A percentile compares a stretch with the other conserved stretches of the same genome.
These are phyloP conservation scores for Aspergillus nanangensis DNA, from an alignment of 495 filamentous ascomycete genomes.

Conservation along the genomic window DNA sequence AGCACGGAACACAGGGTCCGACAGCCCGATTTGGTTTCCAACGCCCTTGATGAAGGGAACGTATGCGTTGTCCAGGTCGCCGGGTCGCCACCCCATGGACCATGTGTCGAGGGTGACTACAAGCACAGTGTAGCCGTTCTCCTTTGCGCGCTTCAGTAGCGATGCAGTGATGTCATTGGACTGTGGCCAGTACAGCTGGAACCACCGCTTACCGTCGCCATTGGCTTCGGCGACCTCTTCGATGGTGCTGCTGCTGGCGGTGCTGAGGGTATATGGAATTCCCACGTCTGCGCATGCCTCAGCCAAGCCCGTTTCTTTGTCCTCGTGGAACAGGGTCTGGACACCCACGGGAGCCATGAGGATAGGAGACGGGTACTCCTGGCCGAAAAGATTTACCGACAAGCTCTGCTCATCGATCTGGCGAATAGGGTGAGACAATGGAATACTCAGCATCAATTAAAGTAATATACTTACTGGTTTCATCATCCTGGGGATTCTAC, in stretches of 20 bases:
- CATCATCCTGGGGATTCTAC: conserved; percentile 40
- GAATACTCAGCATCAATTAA: too few relatives aligned
- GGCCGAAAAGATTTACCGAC: conserved; percentile 52
- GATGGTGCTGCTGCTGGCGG: conserved; percentile 49
- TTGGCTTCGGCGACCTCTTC: conserved; percentile 48
- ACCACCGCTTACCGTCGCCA: conserved; percentile 47
- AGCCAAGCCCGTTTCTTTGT: conserved; percentile 51
- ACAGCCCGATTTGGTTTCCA: conserved; percentile 41
- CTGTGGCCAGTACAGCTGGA: conserved; percentile 67
- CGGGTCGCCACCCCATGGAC: conserved; percentile 51
- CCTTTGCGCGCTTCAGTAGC: conserved; percentile 57
- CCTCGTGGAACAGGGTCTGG: conserved; percentile 51
- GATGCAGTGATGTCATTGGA: conserved; percentile 56
- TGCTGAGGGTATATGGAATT: conserved; percentile 54
- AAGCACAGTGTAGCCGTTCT: conserved; percentile 40
- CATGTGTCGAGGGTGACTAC: conserved; percentile 42
- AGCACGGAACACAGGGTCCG: conserved; percentile 59
- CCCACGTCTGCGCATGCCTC: conserved; percentile 46
- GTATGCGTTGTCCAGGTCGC: conserved; percentile 60
- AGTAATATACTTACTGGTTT: conserved; percentile 31
- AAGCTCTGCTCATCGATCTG: conserved; percentile 46
- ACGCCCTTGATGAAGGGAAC: conserved; percentile 44
- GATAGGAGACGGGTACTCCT: conserved; percentile 45
- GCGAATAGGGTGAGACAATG: too few relatives aligned
- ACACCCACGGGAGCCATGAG: conserved; percentile 59